phyloP scores from a whole-genome alignment of 2,329 filamentous ascomycete genomes.

The Colletotrichum nymphaeae region DNA sequence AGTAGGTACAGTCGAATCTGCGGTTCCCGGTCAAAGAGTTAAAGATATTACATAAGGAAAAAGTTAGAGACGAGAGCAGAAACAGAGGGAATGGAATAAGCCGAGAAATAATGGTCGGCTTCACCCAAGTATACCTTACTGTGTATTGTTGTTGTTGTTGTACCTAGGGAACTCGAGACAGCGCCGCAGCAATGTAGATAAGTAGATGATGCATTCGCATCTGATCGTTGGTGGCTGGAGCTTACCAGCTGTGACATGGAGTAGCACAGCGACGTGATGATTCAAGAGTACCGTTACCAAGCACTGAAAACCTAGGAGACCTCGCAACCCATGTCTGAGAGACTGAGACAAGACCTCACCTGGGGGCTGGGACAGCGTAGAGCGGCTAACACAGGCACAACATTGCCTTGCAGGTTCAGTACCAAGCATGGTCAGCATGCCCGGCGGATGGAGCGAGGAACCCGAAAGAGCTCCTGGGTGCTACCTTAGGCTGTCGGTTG shows the following conservation, averaged over 20 bases:
- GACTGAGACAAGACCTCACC: background rate
- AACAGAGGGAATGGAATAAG: background rate
- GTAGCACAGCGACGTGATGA: background rate
- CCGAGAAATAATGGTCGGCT: background rate
- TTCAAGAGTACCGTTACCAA: conserved; percentile 14
- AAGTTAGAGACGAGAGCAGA: background rate
- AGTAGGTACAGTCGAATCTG: background rate
- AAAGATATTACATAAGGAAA: background rate
- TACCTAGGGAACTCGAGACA: background rate
- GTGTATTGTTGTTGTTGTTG: background rate
- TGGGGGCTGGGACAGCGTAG: background rate
- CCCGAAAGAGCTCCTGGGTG: conserved; percentile 19
- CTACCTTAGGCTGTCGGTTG: conserved; percentile 8
- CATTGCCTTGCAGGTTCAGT: background rate
- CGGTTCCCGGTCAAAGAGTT: background rate
- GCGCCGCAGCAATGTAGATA: background rate
- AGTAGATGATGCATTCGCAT: background rate
- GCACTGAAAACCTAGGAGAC: background rate
- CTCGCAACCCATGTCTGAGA: background rate
- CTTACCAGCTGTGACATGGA: background rate
- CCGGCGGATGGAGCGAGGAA: background rate
- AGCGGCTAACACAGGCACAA: background rate
- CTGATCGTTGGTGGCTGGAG: conserved; percentile 14
- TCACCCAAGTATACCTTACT: no score
- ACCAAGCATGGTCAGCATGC: background rate